These are phyloP conservation scores for Taphrina deformans DNA, from an alignment of 1,139 yeast genomes.

Conservation along the genomic window DNA sequence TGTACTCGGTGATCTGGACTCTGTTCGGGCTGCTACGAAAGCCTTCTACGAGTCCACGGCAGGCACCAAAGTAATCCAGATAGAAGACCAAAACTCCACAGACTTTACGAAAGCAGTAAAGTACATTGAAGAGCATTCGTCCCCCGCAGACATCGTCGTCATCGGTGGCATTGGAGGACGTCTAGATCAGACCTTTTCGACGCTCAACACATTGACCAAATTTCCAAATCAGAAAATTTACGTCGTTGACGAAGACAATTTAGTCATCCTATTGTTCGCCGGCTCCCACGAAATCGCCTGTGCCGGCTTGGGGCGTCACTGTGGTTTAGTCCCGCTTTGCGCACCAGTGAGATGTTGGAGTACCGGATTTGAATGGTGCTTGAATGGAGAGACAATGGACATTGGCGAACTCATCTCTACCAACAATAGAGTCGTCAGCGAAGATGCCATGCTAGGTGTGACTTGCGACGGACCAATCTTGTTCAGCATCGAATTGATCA, in stretches of 20 bases:
- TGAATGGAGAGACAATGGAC: conserved; percentile 25
- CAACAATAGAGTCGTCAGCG: conserved; percentile 22
- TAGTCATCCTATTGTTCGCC: conserved; percentile 9
- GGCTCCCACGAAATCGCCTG: conserved; percentile 16
- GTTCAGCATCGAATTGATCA: conserved; percentile 3
- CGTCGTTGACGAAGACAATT: conserved; percentile 11
- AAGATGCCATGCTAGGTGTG: not conserved
- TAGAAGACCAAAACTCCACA: conserved; percentile 22
- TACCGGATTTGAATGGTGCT: conserved; percentile 27
- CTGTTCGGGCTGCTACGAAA: not conserved
- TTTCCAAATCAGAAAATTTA: not conserved
- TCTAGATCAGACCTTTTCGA: conserved; percentile 26
- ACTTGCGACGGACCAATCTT: conserved; percentile 18
- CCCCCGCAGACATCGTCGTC: not conserved
- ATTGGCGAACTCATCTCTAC: conserved; percentile 20
- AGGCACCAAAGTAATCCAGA: not conserved
- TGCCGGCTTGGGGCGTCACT: conserved; percentile 18
- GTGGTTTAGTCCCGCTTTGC: conserved; percentile 15
- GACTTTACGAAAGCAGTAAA: conserved; percentile 26
- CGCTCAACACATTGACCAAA: conserved; percentile 5
- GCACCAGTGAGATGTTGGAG: conserved; percentile 8
- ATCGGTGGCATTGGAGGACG: conserved; percentile 30
- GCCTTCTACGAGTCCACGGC: not conserved
- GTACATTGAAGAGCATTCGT: not conserved
- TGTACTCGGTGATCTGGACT: conserved; percentile 27